A percentile compares a stretch with the other conserved stretches of the same genome.
These are phyloP conservation scores for Aristolochia californica DNA, from an alignment of 164 flowering plant genomes.

Conservation along the genomic window DNA sequence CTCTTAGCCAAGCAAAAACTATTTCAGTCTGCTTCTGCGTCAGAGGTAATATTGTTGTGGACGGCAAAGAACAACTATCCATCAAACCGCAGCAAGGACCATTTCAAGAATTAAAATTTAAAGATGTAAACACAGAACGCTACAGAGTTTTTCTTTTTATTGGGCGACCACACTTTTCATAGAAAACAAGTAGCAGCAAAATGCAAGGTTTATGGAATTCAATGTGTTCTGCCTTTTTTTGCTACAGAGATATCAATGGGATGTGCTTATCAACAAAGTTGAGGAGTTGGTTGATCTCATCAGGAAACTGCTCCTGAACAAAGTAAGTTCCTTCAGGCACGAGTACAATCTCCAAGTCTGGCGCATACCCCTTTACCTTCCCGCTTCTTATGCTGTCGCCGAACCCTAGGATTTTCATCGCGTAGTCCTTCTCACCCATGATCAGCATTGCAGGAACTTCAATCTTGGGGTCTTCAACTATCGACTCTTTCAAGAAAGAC, in stretches of 20 bases:
- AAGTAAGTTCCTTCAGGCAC: constrained; percentile 40
- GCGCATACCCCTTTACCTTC: constrained; percentile 25
- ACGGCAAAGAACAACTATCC: too few relatives aligned
- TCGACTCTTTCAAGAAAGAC: constrained; percentile 12
- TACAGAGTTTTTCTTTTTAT: too few relatives aligned
- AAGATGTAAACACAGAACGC: too few relatives aligned
- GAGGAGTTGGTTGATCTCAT: constrained; percentile 26
- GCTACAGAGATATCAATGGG: constrained; percentile 6
- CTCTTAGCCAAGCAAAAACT: too few relatives aligned
- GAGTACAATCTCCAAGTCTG: constrained; percentile 30
- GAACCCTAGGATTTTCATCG: constrained; percentile 34
- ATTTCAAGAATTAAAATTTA: too few relatives aligned
- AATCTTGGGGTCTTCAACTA: constrained; percentile 16
- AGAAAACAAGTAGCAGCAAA: too few relatives aligned
- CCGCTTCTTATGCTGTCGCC: constrained; percentile 30
- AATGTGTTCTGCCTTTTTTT: too few relatives aligned
- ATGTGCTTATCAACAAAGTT: constrained; percentile 21
- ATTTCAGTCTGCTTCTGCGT: too few relatives aligned
- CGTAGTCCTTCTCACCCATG: constrained; percentile 39
- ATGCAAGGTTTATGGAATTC: too few relatives aligned
- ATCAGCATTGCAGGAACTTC: constrained; percentile 29
- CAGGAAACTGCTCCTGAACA: constrained; percentile 43
- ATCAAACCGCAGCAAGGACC: too few relatives aligned
- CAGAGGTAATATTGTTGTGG: too few relatives aligned
- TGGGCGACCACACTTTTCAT: too few relatives aligned